Evolutionary conservation across 108 stramenopile species (phyloP), one percentile per base, ranked within the genome.

Genomic region (Cylindrotheca fusiformis): DNA sequence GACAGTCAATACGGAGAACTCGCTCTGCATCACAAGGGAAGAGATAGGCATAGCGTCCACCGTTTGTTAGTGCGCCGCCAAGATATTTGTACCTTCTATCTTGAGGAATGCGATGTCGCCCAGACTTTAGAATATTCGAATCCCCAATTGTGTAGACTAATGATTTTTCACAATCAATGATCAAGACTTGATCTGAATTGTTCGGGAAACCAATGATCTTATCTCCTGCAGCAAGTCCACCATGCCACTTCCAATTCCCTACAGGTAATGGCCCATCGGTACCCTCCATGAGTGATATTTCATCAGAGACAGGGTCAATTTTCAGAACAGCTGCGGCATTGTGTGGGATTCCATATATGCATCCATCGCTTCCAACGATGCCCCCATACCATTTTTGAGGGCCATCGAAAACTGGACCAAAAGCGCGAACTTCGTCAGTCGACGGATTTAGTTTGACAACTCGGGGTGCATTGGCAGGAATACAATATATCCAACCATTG

Each of bases 171-270:
- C 78, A 75, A 58, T 86, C 79, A 48, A 87, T 74, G 2, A 82
- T 69, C 21, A 87, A 48, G 29, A 87, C 59, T 2, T 65, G 53
- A 55, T 87, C 80, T 24, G 77, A 66, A 65, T 87, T 84, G 63
- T 84, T 84, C 2, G 86, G 86, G 52, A 82, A 83, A 5, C 83
- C 83, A 56, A 78, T 81, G 23, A 87, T 84, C 44, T 82, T 80
- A 25, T 69, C 44, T 4, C 81, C 71, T 36, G 81, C 81, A 45
- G 69, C 78, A 47, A 82, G 61, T 5, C 86, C 86, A 50, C 86
- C 86, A 59, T 87, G 86, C 83, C 83, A 87, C 65, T 87, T 83
- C 83, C 83, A 86, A 23, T 63, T 55, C 2, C 85, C 85, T 49
- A 46, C 55, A 5, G 80, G 80, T 3, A 84, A 47, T 21, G 80